A percentile compares a stretch with the other conserved stretches of the same genome.
Conservation (phyloP, 2,329 filamentous ascomycete genomes). For the Aureobasidium namibiae region DNA sequence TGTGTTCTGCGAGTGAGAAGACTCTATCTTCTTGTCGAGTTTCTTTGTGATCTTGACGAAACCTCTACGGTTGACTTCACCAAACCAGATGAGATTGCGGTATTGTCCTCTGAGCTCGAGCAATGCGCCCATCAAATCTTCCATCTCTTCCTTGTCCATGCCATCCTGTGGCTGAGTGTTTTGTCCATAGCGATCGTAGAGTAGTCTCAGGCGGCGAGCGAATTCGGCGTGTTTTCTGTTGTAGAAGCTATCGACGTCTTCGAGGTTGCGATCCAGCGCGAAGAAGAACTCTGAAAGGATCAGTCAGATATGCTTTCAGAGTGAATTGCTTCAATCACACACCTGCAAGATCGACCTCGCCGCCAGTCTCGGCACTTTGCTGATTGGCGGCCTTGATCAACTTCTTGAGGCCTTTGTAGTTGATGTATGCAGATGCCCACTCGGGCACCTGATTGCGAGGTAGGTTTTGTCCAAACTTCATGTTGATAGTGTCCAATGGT, state of each 20-base stretch:
- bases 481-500: constrained; percentile 17
- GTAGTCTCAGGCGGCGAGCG: constrained; percentile 71
- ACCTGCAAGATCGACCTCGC: constrained; percentile 85
- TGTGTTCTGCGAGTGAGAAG: constrained; percentile 63
- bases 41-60: constrained; percentile 99
- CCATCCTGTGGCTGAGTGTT: constrained; percentile 59
- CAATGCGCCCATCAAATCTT: constrained; percentile 83
- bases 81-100: constrained; percentile 93
- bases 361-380: constrained; percentile 53
- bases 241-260: constrained; percentile 94
- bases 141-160: constrained; percentile 79
- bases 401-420: constrained; percentile 91
- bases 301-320: constrained; percentile 19
- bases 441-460: constrained; percentile 79
- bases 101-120: constrained; percentile 81
- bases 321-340: constrained; percentile 32
- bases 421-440: constrained; percentile 77
- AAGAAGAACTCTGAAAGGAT: constrained; percentile 80
- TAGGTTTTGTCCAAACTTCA: constrained; percentile 49
- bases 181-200: constrained; percentile 80
- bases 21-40: constrained; percentile 84
- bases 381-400: constrained; percentile 76
- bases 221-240: constrained; percentile 89
- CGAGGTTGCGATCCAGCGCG: constrained; percentile 89
- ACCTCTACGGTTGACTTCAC: constrained; percentile 87